phyloP scores from a whole-genome alignment of 305 asterid genomes.

The Rubia balearica region DNA sequence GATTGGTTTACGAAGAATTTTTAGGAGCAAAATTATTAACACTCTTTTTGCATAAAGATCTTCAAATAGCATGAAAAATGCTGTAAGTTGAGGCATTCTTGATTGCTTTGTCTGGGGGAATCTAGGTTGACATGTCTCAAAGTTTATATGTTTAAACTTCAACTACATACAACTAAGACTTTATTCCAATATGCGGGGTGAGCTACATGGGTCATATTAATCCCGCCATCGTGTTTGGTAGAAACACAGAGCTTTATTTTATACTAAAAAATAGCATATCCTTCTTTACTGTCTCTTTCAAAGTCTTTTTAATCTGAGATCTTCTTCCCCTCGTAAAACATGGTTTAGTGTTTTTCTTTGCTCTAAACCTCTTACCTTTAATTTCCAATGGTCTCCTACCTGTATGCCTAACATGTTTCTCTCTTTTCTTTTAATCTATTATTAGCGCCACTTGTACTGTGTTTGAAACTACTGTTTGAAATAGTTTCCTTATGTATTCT shows the following conservation, averaged over 20 bases:
- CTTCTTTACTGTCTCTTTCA: neutral
- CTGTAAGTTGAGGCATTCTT: neutral
- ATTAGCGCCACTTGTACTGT: neutral
- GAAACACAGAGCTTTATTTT: neutral
- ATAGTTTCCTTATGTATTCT: neutral
- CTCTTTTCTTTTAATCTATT: neutral
- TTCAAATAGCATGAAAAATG: neutral
- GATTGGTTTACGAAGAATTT: neutral
- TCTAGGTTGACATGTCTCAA: neutral
- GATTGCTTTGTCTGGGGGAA: neutral
- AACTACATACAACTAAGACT: neutral
- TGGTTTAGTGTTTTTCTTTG: neutral
- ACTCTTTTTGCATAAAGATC: neutral
- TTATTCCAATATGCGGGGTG: neutral
- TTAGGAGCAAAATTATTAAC: neutral
- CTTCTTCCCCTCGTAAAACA: neutral
- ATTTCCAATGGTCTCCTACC: neutral
- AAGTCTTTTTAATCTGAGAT: neutral
- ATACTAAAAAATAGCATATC: neutral
- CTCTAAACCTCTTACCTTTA: neutral
- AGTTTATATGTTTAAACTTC: neutral
- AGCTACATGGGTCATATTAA: neutral
- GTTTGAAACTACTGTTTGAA: too few relatives aligned
- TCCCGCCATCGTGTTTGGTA: neutral
- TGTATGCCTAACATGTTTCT: neutral